Conservation (phyloP, 78 protist species). For the Dictyostelium purpureum region DNA sequence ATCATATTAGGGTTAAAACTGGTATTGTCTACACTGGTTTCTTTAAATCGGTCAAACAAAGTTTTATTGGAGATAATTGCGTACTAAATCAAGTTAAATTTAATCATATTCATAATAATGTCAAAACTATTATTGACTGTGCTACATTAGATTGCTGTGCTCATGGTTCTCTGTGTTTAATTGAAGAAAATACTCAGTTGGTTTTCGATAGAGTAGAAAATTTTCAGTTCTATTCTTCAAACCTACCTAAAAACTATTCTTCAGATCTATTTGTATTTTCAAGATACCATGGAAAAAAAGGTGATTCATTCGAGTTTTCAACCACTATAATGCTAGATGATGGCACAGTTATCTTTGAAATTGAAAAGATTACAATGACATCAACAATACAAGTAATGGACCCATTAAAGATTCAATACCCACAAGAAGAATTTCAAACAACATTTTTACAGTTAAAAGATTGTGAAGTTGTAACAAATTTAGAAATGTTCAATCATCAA, state of each 20-base stretch:
- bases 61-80: constrained; percentile 20
- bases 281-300: neutral
- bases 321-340: neutral
- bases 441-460: constrained; percentile 39
- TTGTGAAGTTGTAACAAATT: too few relatives aligned
- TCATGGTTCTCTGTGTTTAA: constrained; percentile 6
- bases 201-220: constrained; percentile 34
- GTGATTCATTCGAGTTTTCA: neutral
- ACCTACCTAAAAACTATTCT: neutral
- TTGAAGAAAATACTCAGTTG: neutral
- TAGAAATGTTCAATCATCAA: too few relatives aligned
- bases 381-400: neutral
- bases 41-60: neutral
- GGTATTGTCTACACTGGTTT: neutral
- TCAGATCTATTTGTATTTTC: neutral
- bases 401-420: neutral
- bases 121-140: neutral
- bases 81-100: neutral
- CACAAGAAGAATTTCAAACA: constrained; percentile 8
- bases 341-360: constrained; percentile 23
- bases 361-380: neutral
- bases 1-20: neutral
- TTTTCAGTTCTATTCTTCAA: neutral
- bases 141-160: constrained; percentile 10
- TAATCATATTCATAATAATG: too few relatives aligned